Evolutionary conservation across 306 rosid genomes (phyloP), one percentile per base, ranked within the genome.

Genomic region (Fragaria iinumae): DNA sequence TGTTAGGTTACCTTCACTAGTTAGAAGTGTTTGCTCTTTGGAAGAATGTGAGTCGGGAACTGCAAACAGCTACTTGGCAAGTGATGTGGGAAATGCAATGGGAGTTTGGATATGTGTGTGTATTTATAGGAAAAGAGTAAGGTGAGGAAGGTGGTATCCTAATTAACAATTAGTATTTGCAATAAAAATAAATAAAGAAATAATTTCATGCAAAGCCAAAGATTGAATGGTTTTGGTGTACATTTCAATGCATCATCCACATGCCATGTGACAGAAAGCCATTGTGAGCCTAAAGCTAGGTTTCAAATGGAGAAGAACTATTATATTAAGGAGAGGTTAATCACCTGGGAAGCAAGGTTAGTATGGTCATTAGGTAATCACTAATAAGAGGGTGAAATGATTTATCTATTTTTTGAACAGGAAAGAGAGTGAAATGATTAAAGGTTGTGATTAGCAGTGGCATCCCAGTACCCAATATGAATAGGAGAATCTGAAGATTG

Each of bases 171-270:
- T 16, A 14, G 8, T 12, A 0, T 4, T 29, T 27, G 17, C 8
- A 25, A 21, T 4, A 23, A 16, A 12, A 76, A 43, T 0, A 27
- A 9, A 4, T n/a, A 25, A 3, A 45, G 32, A 44, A 45, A 3
- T 45, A 32, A 25, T 59, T 69, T 63, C 71, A 77, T 59, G 76
- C 64, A 77, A 11, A 57, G 74, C 71, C 75, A 34, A 77, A 77
- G 45, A 34, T 69, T 59, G 72, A 60, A 69, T 70, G 59, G 71
- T 57, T 70, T 77, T 59, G 70, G 11, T 32, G 69, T 44, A 45
- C 44, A 32, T 57, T 45, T 44, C 23, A 56, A 56, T 70, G 71
- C 8, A 32, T 59, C 81, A 59, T 45, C 41, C 81, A 70, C 76
- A 20, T 78, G 55, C 32, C 45, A 17, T 2, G 3, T 34, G 67